Evolutionary conservation across 2,329 filamentous ascomycete species (phyloP), one percentile per base, ranked within the genome.

Genomic region (Penicillium sp.): DNA sequence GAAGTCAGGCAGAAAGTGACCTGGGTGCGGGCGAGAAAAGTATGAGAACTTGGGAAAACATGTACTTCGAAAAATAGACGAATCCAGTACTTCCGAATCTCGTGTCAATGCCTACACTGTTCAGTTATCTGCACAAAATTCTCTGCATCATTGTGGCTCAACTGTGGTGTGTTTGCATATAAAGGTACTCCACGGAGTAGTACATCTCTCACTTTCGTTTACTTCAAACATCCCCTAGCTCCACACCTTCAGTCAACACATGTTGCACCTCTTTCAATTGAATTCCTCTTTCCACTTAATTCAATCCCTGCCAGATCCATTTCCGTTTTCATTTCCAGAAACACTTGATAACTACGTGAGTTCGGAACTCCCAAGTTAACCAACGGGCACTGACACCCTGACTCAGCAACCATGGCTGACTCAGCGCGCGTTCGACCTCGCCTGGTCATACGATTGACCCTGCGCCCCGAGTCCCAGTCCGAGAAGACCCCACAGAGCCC

Each of bases 341-440:
- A 8, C 10, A 32, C 14, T 10, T 23, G 18, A 23, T 36, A 20
- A 20, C 18, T 20, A 36, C 18, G 34, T 13, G 18, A 20, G 35
- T 6, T 24, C 5, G n/a, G 14, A 27, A 10, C 23, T 26, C 6
- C 7, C 24, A 26, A 26, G 24, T 26, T 34, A 24, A 41, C 11
- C 27, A 28, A 6, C 9, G 22, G 39, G 8, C 4, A 8, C 3
- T 14, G 39, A 5, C 20, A 31, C 20, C 10, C 39, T 46, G 38
- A 46, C 44, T 46, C 44, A 46, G 37, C 44, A 20, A 3, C 2
- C 3, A 26, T 16, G 13, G 42, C 31, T 46, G 44, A 38, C 32
- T 40, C 42, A 40, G 36, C 35, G 18, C 20, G 18, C 7, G 11
- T 7, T 37, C 31, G 18, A 34, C 31, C 14, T 20, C 42, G 20